A percentile compares a stretch with the other conserved stretches of the same genome.
Evolutionary conservation across 169 alveolate species (phyloP).

Genomic region (Sarcocystis neurona): DNA sequence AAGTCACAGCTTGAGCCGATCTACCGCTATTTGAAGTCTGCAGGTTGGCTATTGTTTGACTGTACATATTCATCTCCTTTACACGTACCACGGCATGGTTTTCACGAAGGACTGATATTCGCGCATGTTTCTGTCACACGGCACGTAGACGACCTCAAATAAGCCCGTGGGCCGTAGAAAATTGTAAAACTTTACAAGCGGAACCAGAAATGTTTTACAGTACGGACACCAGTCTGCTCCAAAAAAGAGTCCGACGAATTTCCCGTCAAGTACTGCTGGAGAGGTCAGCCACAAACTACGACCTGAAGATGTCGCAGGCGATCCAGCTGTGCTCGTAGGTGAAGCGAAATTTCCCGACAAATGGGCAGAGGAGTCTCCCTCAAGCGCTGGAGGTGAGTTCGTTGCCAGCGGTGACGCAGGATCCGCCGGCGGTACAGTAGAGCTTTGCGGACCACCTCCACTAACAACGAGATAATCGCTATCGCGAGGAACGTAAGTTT

Average conservation of each 20-base stretch:
- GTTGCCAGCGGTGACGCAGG: no score
- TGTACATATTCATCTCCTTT: not conserved
- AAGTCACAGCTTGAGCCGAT: no score
- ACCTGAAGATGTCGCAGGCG: not conserved
- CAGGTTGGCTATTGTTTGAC: no score
- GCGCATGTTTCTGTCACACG: slow-evolving; percentile 9
- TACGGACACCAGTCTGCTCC: slow-evolving; percentile 55
- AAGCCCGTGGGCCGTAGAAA: slow-evolving; percentile 10
- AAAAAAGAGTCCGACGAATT: slow-evolving; percentile 40
- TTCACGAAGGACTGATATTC: slow-evolving; percentile 44
- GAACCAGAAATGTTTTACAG: slow-evolving; percentile 35
- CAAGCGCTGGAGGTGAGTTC: no score
- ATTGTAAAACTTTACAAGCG: slow-evolving; percentile 35
- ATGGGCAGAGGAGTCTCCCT: no score
- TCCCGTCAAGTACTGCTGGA: slow-evolving; percentile 39
- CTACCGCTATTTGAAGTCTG: no score
- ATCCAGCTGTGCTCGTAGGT: no score
- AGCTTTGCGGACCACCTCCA: no score
- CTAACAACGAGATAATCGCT: no score
- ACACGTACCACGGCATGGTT: slow-evolving; percentile 55
- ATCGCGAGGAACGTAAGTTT: no score
- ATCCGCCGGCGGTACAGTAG: no score
- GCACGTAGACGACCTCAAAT: slow-evolving; percentile 50
- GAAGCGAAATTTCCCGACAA: no score
- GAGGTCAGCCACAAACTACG: not conserved